These are phyloP conservation scores for Mangifera indica DNA, from an alignment of 345 rosid species.

Conservation along the genomic window DNA sequence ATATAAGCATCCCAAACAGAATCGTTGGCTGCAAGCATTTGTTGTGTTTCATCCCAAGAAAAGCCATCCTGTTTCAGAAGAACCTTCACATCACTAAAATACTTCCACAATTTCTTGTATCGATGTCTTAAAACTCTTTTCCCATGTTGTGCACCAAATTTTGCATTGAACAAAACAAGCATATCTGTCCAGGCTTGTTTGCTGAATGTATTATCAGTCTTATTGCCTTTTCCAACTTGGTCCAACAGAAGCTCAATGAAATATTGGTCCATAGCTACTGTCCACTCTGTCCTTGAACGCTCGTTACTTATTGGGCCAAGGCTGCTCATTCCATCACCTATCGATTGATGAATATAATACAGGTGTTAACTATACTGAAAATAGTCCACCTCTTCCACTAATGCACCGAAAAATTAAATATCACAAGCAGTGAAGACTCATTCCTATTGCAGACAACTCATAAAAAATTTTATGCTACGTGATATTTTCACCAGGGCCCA, in stretches of 20 bases:
- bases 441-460: neutral
- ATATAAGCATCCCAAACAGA: slow-evolving; percentile 68
- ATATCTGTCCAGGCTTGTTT: slow-evolving; percentile 88
- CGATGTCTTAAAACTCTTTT: slow-evolving; percentile 81
- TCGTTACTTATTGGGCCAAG: slow-evolving; percentile 35
- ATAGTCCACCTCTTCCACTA: neutral
- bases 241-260: slow-evolving; percentile 78
- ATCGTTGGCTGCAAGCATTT: slow-evolving; percentile 58
- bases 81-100: slow-evolving; percentile 51
- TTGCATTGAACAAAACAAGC: slow-evolving; percentile 67
- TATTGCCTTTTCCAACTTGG: slow-evolving; percentile 72
- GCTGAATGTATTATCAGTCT: slow-evolving; percentile 49
- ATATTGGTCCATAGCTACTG: slow-evolving; percentile 63
- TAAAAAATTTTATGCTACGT: neutral
- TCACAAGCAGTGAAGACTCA: slow-evolving; percentile 2
- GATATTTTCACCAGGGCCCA: neutral
- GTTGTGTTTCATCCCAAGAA: slow-evolving; percentile 66
- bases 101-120: slow-evolving; percentile 66
- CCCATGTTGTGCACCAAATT: slow-evolving; percentile 62
- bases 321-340: slow-evolving; percentile 51
- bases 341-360: slow-evolving; percentile 18
- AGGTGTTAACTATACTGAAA: slow-evolving; percentile 3
- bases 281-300: slow-evolving; percentile 74
- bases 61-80: slow-evolving; percentile 59
- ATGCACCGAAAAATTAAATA: slow-evolving; percentile 1